These are phyloP conservation scores for Melampsora americana DNA, from an alignment of 1,284 basidiomycete genomes.

Conservation along the genomic window DNA sequence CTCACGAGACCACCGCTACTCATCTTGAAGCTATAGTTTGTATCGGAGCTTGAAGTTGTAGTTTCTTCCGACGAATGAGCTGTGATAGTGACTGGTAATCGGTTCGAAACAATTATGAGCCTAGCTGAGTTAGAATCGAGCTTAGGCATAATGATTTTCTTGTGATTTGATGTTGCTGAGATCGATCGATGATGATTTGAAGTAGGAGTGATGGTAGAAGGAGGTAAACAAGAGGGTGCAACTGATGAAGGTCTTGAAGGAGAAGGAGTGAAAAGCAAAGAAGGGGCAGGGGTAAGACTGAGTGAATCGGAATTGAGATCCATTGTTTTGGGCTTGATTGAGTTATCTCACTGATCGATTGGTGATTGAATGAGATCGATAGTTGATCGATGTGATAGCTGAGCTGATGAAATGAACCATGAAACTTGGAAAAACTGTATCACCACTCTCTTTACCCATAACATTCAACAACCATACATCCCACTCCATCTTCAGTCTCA, in stretches of 20 bases:
- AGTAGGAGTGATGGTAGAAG: background rate
- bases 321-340: too few relatives aligned
- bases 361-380: too few relatives aligned
- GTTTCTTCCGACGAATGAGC: background rate
- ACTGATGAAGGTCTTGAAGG: slow-evolving; percentile 36
- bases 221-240: slow-evolving; percentile 4
- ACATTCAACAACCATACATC: too few relatives aligned
- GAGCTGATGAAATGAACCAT: too few relatives aligned
- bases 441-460: too few relatives aligned
- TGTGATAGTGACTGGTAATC: slow-evolving; percentile 42
- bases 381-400: too few relatives aligned
- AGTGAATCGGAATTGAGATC: too few relatives aligned
- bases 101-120: slow-evolving; percentile 40
- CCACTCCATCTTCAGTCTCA: too few relatives aligned
- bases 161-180: background rate
- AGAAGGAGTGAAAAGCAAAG: slow-evolving; percentile 28
- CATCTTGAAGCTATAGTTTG: slow-evolving; percentile 59
- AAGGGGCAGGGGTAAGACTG: too few relatives aligned
- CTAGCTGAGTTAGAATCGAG: slow-evolving; percentile 26
- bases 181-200: background rate
- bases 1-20: slow-evolving; percentile 91
- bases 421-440: too few relatives aligned
- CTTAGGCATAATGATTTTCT: slow-evolving; percentile 2
- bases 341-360: too few relatives aligned
- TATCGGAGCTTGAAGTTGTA: background rate